phyloP scores from a whole-genome alignment of 2,329 filamentous ascomycete species.

The Fusarium foetens region DNA sequence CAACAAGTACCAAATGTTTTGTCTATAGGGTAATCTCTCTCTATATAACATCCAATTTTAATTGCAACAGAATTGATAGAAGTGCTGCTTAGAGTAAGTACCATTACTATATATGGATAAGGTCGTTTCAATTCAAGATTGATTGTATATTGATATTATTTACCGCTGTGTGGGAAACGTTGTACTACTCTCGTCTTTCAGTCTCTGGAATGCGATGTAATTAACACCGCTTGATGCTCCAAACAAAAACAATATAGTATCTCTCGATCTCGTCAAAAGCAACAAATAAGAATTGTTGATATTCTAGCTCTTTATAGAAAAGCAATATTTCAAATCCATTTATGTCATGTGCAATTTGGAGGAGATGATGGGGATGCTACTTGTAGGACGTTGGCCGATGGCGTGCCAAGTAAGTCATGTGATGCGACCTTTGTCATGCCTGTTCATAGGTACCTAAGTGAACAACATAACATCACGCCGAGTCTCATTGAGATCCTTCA shows the following conservation, averaged over 20 bases:
- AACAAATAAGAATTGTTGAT: background rate
- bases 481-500: background rate
- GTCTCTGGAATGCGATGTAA: accelerated
- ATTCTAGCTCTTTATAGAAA: accelerated
- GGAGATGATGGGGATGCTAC: background rate
- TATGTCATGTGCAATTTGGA: background rate
- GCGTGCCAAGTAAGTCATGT: slow-evolving; percentile 12
- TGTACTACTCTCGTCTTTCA: accelerated
- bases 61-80: too few relatives aligned
- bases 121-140: background rate
- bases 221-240: accelerated
- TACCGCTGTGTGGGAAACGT: accelerated
- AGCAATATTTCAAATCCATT: accelerated
- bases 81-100: background rate
- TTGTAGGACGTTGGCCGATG: background rate
- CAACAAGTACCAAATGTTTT: background rate
- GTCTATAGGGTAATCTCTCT: slow-evolving; percentile 6
- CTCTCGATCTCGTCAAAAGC: accelerated
- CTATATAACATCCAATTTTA: too few relatives aligned
- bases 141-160: background rate
- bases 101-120: accelerated
- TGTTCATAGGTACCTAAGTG: background rate
- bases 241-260: background rate
- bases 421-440: background rate
- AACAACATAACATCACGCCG: background rate